Evolutionary conservation across 257 asterid species (phyloP).

Genomic region (Ballota nigra): DNA sequence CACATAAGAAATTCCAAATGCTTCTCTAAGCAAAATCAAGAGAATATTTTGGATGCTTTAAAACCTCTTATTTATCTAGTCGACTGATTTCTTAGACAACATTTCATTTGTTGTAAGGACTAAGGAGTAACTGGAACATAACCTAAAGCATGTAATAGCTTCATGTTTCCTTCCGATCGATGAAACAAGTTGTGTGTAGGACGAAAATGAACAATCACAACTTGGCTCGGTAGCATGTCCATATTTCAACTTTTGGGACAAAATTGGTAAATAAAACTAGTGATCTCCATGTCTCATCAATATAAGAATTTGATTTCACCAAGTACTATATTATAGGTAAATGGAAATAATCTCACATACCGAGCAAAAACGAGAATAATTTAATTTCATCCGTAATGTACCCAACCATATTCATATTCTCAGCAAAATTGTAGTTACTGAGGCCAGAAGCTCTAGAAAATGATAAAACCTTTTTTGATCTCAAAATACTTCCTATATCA

Average conservation of each 20-base stretch:
- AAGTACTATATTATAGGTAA: neutral
- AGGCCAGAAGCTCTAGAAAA: slow-evolving; percentile 15
- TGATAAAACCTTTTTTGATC: neutral
- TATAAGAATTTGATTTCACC: neutral
- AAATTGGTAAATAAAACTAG: neutral
- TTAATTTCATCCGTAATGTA: slow-evolving; percentile 7
- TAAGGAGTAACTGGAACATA: no score
- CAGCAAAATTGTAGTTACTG: slow-evolving; percentile 5
- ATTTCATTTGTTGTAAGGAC: neutral
- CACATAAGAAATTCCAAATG: no score
- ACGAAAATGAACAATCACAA: neutral
- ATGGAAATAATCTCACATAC: neutral
- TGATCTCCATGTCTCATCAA: no score
- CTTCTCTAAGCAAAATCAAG: no score
- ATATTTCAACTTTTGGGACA: neutral
- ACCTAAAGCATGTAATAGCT: no score
- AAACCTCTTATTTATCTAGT: neutral
- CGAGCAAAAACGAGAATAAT: neutral
- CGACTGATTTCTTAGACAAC: neutral
- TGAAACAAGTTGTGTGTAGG: neutral
- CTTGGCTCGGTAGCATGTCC: neutral
- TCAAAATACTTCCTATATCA: slow-evolving; percentile 5
- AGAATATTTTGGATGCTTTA: no score
- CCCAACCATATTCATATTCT: neutral
- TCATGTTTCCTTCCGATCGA: no score